A percentile compares a stretch with the other conserved stretches of the same genome.
Evolutionary conservation across 805 yeast species (phyloP).

Genomic region (Barnettozyma californica): DNA sequence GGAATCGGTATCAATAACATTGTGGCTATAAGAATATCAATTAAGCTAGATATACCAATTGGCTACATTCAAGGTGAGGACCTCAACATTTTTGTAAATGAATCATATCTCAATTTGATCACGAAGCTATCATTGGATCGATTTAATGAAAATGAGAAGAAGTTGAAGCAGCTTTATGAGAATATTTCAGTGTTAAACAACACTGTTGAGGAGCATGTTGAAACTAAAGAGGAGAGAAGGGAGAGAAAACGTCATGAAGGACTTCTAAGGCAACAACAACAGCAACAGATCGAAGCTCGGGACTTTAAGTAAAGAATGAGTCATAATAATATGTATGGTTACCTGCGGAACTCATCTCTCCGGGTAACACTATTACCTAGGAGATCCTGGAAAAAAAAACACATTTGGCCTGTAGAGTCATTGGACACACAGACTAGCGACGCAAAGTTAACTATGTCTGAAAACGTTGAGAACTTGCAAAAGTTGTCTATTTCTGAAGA

Average conservation of each 20-base stretch:
- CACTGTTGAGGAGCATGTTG: constrained; percentile 22
- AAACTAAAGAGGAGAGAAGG: constrained; percentile 55
- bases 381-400: not conserved
- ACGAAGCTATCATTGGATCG: constrained; percentile 55
- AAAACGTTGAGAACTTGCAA: constrained; percentile 8
- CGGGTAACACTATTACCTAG: not conserved
- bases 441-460: constrained; percentile 3
- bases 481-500: constrained; percentile 10
- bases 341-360: not conserved
- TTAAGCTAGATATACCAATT: constrained; percentile 72
- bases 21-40: constrained; percentile 73
- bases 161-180: constrained; percentile 43
- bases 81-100: constrained; percentile 39
- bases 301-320: not conserved
- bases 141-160: constrained; percentile 58
- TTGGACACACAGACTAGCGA: not conserved
- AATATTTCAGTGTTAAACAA: constrained; percentile 34
- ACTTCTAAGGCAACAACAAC: constrained; percentile 20
- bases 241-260: constrained; percentile 49
- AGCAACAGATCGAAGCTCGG: not conserved
- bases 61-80: constrained; percentile 42
- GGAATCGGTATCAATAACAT: constrained; percentile 78
- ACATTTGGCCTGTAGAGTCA: not conserved
- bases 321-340: not conserved
- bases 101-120: constrained; percentile 45